Percentiles rank a stretch among this genome's conserved stretches.
These are phyloP conservation scores for Ormosia emarginata DNA, from an alignment of 306 rosid genomes.

Conservation along the genomic window DNA sequence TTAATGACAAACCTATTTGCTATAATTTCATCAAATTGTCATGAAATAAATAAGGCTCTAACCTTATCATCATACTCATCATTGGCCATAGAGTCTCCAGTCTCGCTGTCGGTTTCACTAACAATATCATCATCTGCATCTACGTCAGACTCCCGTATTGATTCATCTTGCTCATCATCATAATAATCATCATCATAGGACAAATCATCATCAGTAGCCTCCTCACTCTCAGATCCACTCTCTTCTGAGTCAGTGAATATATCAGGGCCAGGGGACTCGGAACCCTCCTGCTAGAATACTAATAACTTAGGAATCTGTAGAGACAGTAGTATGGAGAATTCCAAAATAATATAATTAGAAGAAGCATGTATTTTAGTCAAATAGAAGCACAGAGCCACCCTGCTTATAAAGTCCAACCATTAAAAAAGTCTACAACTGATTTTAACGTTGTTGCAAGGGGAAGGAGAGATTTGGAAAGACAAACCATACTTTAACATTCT, in stretches of 20 bases:
- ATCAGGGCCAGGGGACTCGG: constrained; percentile 46
- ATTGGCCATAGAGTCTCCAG: constrained; percentile 39
- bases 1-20: constrained; percentile 1
- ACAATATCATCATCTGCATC: constrained; percentile 53
- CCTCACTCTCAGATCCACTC: constrained; percentile 74
- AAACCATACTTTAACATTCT: neutral
- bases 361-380: neutral
- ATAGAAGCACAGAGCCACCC: constrained; percentile 11
- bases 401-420: neutral
- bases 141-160: constrained; percentile 52
- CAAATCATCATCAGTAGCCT: constrained; percentile 67
- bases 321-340: neutral
- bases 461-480: neutral
- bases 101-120: constrained; percentile 52
- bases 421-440: neutral
- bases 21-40: constrained; percentile 3
- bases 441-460: neutral
- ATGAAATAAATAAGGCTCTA: constrained; percentile 22
- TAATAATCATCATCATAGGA: constrained; percentile 67
- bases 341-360: neutral
- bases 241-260: constrained; percentile 76
- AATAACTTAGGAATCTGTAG: constrained; percentile 34
- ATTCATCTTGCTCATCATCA: constrained; percentile 62
- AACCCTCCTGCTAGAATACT: constrained; percentile 73
- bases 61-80: constrained; percentile 51